Evolutionary conservation across 306 rosid genomes (phyloP).

Genomic region (Cucurbita pepo): DNA sequence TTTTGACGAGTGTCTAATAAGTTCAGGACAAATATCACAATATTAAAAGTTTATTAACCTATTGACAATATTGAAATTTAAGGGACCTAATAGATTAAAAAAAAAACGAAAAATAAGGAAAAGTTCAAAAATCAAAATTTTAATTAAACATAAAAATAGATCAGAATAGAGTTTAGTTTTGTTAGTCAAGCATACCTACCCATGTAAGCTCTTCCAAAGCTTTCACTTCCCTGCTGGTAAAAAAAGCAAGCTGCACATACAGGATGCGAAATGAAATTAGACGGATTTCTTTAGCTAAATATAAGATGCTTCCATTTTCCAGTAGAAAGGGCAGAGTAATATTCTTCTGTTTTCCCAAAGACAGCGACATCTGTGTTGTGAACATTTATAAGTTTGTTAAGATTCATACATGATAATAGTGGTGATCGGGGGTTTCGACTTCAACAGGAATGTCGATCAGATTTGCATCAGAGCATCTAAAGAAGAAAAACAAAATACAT

Average conservation of each 20-base stretch:
- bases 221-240: constrained; percentile 46
- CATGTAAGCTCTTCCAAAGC: constrained; percentile 81
- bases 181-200: constrained; percentile 35
- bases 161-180: background rate
- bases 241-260: constrained; percentile 68
- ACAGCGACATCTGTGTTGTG: background rate
- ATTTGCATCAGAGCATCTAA: constrained; percentile 60
- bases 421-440: constrained; percentile 93
- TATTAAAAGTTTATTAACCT: too few species aligned
- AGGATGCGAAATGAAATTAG: constrained; percentile 1
- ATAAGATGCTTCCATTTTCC: background rate
- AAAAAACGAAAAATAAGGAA: background rate
- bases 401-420: constrained; percentile 65
- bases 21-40: too few species aligned
- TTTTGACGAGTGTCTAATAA: too few species aligned
- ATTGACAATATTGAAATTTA: too few species aligned
- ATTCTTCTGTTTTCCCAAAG: background rate
- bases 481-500: background rate
- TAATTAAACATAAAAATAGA: background rate
- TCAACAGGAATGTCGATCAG: constrained; percentile 75
- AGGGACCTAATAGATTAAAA: background rate
- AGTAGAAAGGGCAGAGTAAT: background rate
- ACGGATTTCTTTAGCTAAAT: background rate
- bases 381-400: background rate
- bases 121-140: background rate